Base-by-base conservation (phyloP, 805 yeast species). In the Myxozyma geophila region DNA sequence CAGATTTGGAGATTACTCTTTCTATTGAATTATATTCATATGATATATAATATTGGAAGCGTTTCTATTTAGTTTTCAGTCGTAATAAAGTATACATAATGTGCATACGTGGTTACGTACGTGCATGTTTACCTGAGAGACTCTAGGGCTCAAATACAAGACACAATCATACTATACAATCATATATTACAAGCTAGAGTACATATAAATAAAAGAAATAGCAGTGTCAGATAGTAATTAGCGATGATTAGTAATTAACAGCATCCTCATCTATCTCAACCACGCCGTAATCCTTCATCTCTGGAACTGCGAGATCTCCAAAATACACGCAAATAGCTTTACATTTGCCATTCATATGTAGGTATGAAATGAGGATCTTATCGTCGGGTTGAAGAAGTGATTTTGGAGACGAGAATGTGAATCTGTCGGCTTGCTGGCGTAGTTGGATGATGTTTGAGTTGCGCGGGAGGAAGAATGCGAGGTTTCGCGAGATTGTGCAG, bases 391-490 rank as follows among this genome's bases (percentile, higher is more conserved):
- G 21, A 37, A n/a, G 7, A 2, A 41, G 39, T 12, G 15, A n/a
- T 36, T 13, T 23, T n/a, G 15, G 39, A 7, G 37, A 8, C 8
- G 17, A 43, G 50, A 12, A 44, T 33, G 33, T 37, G 44, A 12
- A 17, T 13, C n/a, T 17, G 36, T 43, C 37, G 41, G 49, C 33
- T 5, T 40, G 53, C 1, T 28, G 33, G 28, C 61, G 58, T 7
- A 70, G 47, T 28, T 70, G 70, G n/a, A 57, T 57, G 4, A 66
- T 46, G 40, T 67, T 54, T 4, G 70, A 54, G 33, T 54, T 69
- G 36, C 69, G 62, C 1, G 73, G 73, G 4, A 70, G 56, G 48
- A 58, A 70, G 19, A 70, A 43, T 7, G 68, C 67, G 13, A 70
- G 17, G 40, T 70, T 66, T 4, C 62, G 54, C n/a, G 71, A 60